Conservation (phyloP, 257 asterid species). For the Solanum piurae region DNA sequence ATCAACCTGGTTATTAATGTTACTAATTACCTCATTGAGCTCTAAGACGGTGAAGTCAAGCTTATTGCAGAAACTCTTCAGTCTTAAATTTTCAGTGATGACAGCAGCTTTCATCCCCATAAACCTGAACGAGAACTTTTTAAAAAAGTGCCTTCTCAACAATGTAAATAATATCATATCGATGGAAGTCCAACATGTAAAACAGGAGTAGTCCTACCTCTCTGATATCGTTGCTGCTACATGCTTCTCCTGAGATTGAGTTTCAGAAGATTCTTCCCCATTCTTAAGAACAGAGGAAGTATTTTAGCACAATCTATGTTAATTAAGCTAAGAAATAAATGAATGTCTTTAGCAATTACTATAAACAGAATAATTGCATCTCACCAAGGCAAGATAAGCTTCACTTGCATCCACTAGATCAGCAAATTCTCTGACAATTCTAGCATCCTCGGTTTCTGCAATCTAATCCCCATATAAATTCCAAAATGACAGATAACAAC, state of each 20-base stretch:
- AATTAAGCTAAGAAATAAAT: not conserved
- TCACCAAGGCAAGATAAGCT: slow-evolving; percentile 38
- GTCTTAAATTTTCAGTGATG: slow-evolving; percentile 28
- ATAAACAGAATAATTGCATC: not conserved
- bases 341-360: not conserved
- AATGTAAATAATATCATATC: not conserved
- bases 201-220: slow-evolving; percentile 29
- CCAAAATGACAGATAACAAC: slow-evolving; percentile 4
- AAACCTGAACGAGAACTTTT: slow-evolving; percentile 36
- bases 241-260: slow-evolving; percentile 16
- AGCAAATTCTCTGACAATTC: slow-evolving; percentile 59
- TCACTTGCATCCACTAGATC: slow-evolving; percentile 66
- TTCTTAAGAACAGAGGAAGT: slow-evolving; percentile 17
- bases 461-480: slow-evolving; percentile 28
- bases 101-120: slow-evolving; percentile 85
- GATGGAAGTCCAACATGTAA: not conserved
- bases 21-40: slow-evolving; percentile 23
- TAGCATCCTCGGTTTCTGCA: slow-evolving; percentile 67
- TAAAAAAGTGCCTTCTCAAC: not conserved
- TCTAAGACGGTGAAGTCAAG: slow-evolving; percentile 43
- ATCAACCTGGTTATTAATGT: slow-evolving; percentile 4
- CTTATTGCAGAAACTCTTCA: slow-evolving; percentile 41
- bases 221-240: slow-evolving; percentile 39
- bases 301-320: slow-evolving; percentile 4
- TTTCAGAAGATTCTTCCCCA: slow-evolving; percentile 7